Base-by-base conservation (phyloP, 495 filamentous ascomycete genomes). In the Entonaema liquescens region DNA sequence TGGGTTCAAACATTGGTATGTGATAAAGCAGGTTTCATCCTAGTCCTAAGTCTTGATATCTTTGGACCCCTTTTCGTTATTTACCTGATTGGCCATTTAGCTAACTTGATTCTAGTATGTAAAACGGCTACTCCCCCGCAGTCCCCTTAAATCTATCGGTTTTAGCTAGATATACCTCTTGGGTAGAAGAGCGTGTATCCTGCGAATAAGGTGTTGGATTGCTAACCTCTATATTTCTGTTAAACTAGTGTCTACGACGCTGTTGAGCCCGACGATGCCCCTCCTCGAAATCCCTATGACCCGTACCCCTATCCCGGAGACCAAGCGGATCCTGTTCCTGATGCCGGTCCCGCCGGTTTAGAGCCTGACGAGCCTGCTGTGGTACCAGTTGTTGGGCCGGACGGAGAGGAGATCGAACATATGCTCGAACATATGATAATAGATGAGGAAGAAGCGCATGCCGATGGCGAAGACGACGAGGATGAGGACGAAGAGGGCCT, bases 1-100 rank as follows among this genome's bases (percentile, higher is more conserved):
- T 73, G 71, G 71, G 36, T 73, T 31, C 25, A 57, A 26, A 17
- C 9, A 12, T 3, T 54, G 19, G 56, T 73, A 59, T n/a, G 63
- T 66, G 29, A 11, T 5, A 36, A 12, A 50, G 31, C n/a, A 50
- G 49, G 35, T 29, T 7, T 17, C n/a, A 33, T 21, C 5, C n/a
- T 25, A 31, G n/a, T 2, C n/a, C 33, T 11, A 17, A 11, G 9
- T 31, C 21, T 23, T 21, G 21, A n/a, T n/a, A n/a, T n/a, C 17
- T 12, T 23, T 47, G 11, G 5, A 8, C 17, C 11, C 2, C 2
- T 9, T 13, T 47, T 47, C 11, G 42, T 21, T 13, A 47, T 47
- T 11, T 1, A 23, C 42, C 19, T 47, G 13, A 38, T 4, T 13
- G 3, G 19, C 19, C 8, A 3, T 21, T 23, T 21, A 47, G 19